Evolutionary conservation across 345 rosid genomes (phyloP).

Genomic region (Cardamine chenopodiifolia): DNA sequence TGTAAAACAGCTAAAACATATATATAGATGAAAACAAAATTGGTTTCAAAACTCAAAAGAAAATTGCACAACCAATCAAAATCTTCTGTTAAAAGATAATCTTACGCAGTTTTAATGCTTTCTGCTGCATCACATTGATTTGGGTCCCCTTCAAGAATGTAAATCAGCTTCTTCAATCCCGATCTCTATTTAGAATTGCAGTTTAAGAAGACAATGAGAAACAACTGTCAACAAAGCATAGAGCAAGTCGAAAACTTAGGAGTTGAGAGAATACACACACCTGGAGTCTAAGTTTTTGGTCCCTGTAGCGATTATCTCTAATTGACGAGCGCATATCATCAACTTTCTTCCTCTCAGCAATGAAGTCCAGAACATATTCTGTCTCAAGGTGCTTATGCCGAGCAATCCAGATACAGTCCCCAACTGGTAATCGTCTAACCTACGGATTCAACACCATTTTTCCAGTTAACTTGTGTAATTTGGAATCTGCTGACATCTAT

Average conservation of each 20-base stretch:
- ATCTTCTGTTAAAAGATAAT: slow-evolving; percentile 9
- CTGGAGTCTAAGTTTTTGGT: slow-evolving; percentile 89
- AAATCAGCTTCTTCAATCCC: slow-evolving; percentile 82
- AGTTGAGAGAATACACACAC: slow-evolving; percentile 34
- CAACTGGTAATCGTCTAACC: slow-evolving; percentile 87
- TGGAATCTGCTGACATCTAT: slow-evolving; percentile 12
- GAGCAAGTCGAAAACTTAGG: not conserved
- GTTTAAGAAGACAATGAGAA: slow-evolving; percentile 9
- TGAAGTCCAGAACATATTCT: slow-evolving; percentile 91
- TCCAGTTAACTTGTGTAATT: not conserved
- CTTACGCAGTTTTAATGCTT: slow-evolving; percentile 92
- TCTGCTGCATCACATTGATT: slow-evolving; percentile 80
- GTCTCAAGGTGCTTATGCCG: slow-evolving; percentile 59
- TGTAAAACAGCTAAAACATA: slow-evolving; percentile 73
- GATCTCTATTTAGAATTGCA: slow-evolving; percentile 58
- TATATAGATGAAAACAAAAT: slow-evolving; percentile 9
- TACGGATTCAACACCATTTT: slow-evolving; percentile 37
- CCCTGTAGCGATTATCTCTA: slow-evolving; percentile 82
- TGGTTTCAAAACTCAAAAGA: slow-evolving; percentile 4
- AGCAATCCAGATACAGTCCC: slow-evolving; percentile 95
- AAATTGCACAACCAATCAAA: not conserved
- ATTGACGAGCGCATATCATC: slow-evolving; percentile 84
- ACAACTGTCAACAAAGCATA: not conserved
- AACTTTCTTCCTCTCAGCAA: slow-evolving; percentile 89
- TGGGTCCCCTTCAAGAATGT: slow-evolving; percentile 91